Evolutionary conservation across 192 early-diverging fungal genomes (phyloP), one percentile per base, ranked within the genome.

Genomic region (Mortierella hygrophila): DNA sequence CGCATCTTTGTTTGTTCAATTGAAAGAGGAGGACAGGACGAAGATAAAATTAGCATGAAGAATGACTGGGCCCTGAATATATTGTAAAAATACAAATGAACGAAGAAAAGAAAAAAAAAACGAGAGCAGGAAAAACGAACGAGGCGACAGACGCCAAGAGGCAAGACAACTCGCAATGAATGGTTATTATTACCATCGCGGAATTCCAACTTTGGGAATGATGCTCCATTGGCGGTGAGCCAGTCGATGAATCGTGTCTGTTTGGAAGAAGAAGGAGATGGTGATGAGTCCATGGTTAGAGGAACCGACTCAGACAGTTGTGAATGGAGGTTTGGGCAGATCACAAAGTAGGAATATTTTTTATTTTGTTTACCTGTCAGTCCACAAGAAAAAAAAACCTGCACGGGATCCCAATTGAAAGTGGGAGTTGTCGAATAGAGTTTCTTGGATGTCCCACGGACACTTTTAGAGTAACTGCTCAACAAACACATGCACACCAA

Each of bases 171-270:
- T 42, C 42, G 26, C 2, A 20, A 44, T 46, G 44, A 18, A 10
- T 46, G 47, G 9, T 49, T 75, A 32, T 37, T 35, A 42, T 54
- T 80, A 80, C 79, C 79, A 37, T 74, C 63, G 32, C 72, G 71
- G 44, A 80, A 80, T 38, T 80, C 72, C 29, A 80, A 47, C 49
- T 80, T 74, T 35, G 71, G 79, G 52, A 80, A 80, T 29, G 32
- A 35, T n/a, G 72, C 79, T 69, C 74, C 65, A 60, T 80, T 74
- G 40, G 47, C 41, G 35, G 46, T 68, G 41, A 80, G 72, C 79
- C 79, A 74, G 41, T 74, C 18, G 60, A 74, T 46, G 72, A 74
- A 80, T 74, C 79, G 40, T 15, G 54, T 68, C 72, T 74, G 72
- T 40, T 72, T 78, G 46, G 77, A 78, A 1, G 52, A 41, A 55